A percentile compares a stretch with the other conserved stretches of the same genome.
These are phyloP conservation scores for Lodderomyces pseudojiufengensis DNA, from an alignment of 1,139 yeast genomes.

Conservation along the genomic window DNA sequence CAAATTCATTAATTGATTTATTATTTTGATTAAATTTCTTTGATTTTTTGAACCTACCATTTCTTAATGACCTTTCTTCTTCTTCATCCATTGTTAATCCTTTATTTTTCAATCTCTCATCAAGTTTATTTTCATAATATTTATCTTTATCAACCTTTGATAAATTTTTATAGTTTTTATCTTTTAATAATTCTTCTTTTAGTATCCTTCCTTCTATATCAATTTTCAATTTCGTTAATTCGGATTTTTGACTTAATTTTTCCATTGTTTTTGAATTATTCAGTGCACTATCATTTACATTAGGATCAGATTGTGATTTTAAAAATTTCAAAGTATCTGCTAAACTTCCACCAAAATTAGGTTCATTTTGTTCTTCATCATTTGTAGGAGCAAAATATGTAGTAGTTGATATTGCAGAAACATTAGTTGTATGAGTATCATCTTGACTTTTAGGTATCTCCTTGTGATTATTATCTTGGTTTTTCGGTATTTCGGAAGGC, in stretches of 20 bases:
- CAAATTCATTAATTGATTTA: constrained; percentile 8
- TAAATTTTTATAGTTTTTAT: constrained; percentile 28
- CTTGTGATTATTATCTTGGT: background rate
- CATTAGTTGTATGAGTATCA: background rate
- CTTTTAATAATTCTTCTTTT: constrained; percentile 36
- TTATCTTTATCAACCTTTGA: constrained; percentile 28
- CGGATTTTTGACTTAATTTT: constrained; percentile 30
- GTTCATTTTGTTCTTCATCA: constrained; percentile 6
- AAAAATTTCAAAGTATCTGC: constrained; percentile 57
- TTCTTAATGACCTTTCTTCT: background rate
- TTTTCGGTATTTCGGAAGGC: too few species aligned
- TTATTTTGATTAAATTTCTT: constrained; percentile 1
- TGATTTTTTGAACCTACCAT: background rate
- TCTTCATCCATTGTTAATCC: constrained; percentile 18
- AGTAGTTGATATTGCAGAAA: too few species aligned
- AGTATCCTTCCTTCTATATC: constrained; percentile 38
- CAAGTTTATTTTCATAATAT: constrained; percentile 27
- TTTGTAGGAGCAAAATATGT: background rate
- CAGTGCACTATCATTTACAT: too few species aligned
- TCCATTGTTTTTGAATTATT: constrained; percentile 15
- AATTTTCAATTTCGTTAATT: constrained; percentile 30
- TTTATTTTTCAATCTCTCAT: constrained; percentile 27
- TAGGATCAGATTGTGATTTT: constrained; percentile 20
- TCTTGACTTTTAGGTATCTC: background rate
- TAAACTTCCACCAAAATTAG: constrained; percentile 44